A percentile compares a stretch with the other conserved stretches of the same genome.
phyloP scores from a whole-genome alignment of 768 basidiomycete species.

The Lactarius sp. region DNA sequence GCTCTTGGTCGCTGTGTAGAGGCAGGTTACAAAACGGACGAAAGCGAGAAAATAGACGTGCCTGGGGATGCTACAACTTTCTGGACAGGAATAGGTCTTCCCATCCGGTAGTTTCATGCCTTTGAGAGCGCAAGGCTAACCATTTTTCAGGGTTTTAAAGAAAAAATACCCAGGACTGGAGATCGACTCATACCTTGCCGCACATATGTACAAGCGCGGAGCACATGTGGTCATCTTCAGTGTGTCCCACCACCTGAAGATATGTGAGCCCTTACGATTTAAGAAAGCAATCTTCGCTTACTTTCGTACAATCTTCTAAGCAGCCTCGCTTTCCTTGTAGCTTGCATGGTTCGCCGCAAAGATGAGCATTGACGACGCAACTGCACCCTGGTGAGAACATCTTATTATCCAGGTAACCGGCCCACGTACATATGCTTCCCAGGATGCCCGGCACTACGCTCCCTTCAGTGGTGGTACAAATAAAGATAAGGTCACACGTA shows the following conservation, averaged over 20 bases:
- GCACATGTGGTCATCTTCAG: conserved; percentile 48
- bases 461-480: too few species aligned
- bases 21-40: not conserved
- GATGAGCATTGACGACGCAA: conserved; percentile 45
- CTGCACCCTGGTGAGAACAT: conserved; percentile 30
- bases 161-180: not conserved
- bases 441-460: conserved; percentile 35
- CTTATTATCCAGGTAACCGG: not conserved
- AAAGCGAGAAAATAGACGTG: not conserved
- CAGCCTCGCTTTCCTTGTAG: conserved; percentile 48
- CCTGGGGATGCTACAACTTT: conserved; percentile 16
- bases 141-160: not conserved
- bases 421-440: conserved; percentile 51
- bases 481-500: conserved; percentile 32
- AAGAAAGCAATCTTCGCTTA: conserved; percentile 22
- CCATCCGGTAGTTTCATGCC: not conserved
- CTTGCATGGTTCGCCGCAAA: conserved; percentile 50
- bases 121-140: conserved; percentile 23
- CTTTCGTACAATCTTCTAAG: conserved; percentile 49
- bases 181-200: conserved; percentile 39
- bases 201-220: conserved; percentile 51
- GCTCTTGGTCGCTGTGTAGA: conserved; percentile 39
- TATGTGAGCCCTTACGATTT: not conserved
- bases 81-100: conserved; percentile 16
- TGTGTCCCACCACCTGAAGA: conserved; percentile 44